Conservation (phyloP, 2,329 filamentous ascomycete genomes). For the Fusarium circinatum region DNA sequence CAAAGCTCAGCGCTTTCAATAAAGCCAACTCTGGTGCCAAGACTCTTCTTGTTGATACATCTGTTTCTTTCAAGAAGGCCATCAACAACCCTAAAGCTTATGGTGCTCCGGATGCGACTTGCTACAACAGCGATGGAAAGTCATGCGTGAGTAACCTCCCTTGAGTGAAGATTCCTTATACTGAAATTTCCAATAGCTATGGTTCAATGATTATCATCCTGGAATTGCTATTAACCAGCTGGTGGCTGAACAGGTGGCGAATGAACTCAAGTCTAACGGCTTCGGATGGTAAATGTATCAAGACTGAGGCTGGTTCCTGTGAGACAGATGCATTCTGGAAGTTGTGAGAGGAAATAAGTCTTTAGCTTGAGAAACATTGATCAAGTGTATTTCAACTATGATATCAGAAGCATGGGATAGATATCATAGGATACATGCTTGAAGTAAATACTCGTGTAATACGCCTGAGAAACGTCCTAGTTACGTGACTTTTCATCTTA, state of each 20-base stretch:
- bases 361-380: fast-evolving
- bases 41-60: slow-evolving; percentile 54
- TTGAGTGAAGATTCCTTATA: fast-evolving
- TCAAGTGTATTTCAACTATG: fast-evolving
- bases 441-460: too few relatives aligned
- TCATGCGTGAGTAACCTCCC: slow-evolving; percentile 47
- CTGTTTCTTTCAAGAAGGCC: slow-evolving; percentile 53
- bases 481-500: fast-evolving
- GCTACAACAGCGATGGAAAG: slow-evolving; percentile 54
- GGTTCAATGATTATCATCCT: slow-evolving; percentile 58
- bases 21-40: slow-evolving; percentile 48
- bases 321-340: not conserved
- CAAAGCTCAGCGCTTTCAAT: slow-evolving; percentile 47
- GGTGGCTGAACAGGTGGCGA: slow-evolving; percentile 52
- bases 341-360: fast-evolving
- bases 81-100: slow-evolving; percentile 54
- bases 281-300: slow-evolving; percentile 4
- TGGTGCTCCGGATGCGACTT: slow-evolving; percentile 55
- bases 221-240: slow-evolving; percentile 53
- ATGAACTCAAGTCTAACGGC: not conserved
- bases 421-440: too few relatives aligned
- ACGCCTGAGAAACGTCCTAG: fast-evolving
- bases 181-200: slow-evolving; percentile 44
- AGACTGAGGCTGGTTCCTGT: fast-evolving
- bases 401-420: fast-evolving